Evolutionary conservation across 306 rosid genomes (phyloP).

Genomic region (Cucurbita ficifolia): DNA sequence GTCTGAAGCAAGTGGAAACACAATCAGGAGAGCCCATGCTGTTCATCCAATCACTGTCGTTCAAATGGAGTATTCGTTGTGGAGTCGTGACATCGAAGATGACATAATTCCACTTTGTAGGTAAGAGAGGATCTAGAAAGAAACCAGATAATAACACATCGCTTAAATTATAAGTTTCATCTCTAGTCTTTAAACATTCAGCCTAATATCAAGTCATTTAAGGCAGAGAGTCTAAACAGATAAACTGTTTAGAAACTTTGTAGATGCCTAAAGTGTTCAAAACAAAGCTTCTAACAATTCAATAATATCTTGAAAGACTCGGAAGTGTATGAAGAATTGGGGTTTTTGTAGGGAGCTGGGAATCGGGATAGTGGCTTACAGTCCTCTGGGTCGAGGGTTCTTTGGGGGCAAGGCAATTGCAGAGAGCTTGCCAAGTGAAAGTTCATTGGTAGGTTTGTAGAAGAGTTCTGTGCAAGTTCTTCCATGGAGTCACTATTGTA

Average conservation of each 20-base stretch:
- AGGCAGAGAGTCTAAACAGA: too few relatives aligned
- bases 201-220: too few relatives aligned
- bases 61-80: slow-evolving; percentile 67
- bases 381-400: slow-evolving; percentile 71
- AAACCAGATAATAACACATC: neutral
- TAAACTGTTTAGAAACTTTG: too few relatives aligned
- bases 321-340: neutral
- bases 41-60: slow-evolving; percentile 65
- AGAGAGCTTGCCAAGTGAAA: slow-evolving; percentile 29
- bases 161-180: too few relatives aligned
- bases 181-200: neutral
- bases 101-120: slow-evolving; percentile 60
- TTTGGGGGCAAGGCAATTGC: slow-evolving; percentile 52
- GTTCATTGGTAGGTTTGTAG: slow-evolving; percentile 26
- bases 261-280: neutral
- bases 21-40: slow-evolving; percentile 68
- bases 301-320: neutral
- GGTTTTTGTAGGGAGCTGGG: slow-evolving; percentile 47
- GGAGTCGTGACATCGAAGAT: slow-evolving; percentile 63
- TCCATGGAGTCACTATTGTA: neutral
- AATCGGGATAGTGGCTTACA: slow-evolving; percentile 61
- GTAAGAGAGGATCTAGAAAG: slow-evolving; percentile 13
- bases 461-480: neutral
- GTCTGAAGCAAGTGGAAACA: slow-evolving; percentile 62
- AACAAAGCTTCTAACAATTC: neutral